Evolutionary conservation across 768 basidiomycete genomes (phyloP).

Genomic region (Boletus rex-veris): DNA sequence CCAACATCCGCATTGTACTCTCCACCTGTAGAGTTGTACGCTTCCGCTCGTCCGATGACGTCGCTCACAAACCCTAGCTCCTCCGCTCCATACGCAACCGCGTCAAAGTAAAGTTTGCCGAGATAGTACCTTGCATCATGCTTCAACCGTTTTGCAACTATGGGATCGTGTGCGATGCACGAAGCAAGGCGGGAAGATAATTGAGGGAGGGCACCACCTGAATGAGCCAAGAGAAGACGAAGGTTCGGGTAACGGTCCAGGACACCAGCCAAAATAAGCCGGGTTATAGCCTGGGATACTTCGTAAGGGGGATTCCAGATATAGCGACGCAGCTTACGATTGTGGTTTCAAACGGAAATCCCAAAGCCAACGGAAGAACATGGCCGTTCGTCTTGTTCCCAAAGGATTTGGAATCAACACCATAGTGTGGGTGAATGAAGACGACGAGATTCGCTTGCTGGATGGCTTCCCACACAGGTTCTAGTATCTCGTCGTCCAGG

Average conservation of each 20-base stretch:
- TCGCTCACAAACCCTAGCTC: slow-evolving; percentile 78
- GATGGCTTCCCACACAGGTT: slow-evolving; percentile 80
- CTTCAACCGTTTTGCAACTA: slow-evolving; percentile 67
- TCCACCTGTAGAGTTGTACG: slow-evolving; percentile 39
- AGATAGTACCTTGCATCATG: slow-evolving; percentile 85
- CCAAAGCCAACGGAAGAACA: slow-evolving; percentile 80
- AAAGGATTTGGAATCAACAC: slow-evolving; percentile 70
- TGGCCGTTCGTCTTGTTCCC: slow-evolving; percentile 80
- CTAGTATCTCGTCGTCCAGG: slow-evolving; percentile 73
- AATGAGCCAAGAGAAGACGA: slow-evolving; percentile 79
- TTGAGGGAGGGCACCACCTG: slow-evolving; percentile 80
- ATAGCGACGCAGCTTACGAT: slow-evolving; percentile 47
- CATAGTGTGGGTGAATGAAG: slow-evolving; percentile 87
- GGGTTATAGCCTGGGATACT: slow-evolving; percentile 56
- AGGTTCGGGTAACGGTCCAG: slow-evolving; percentile 77
- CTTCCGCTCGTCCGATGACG: slow-evolving; percentile 56
- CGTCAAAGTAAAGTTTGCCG: slow-evolving; percentile 77
- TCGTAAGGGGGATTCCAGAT: slow-evolving; percentile 6
- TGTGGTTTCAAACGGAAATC: slow-evolving; percentile 90
- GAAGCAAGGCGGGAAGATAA: slow-evolving; percentile 82
- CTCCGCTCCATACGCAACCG: slow-evolving; percentile 85
- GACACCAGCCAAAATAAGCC: slow-evolving; percentile 77
- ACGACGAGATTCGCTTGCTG: slow-evolving; percentile 66
- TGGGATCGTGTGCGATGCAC: slow-evolving; percentile 82
- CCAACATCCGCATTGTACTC: slow-evolving; percentile 38